Evolutionary conservation across 176 grass and related monocot species (phyloP), one percentile per base, ranked within the genome.

Genomic region (Aegilops speltoides): DNA sequence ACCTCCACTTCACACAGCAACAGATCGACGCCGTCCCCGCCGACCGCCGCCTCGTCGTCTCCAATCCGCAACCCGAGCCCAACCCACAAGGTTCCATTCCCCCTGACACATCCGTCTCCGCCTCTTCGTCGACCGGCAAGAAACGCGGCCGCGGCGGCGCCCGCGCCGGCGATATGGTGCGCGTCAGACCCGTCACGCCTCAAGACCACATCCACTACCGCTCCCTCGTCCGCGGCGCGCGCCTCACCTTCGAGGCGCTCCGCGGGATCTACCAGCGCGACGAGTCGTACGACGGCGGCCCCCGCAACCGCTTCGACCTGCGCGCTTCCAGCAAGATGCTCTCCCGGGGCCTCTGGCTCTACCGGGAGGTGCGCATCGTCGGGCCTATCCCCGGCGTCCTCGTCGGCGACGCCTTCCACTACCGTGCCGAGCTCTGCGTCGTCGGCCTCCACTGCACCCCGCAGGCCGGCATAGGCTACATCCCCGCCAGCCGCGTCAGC

Each of bases 381-480:
- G 96, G 96, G 12, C 0, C 84, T 56, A 81, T 98, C 37, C 96
- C 96, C 5, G 96, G 96, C 28, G 34, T 98, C 73, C 79, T 37
- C 23, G 80, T 94, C 74, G 96, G 93, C 20, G 96, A 98, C 48
- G 76, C 91, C 73, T 98, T 98, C 90, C 91, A 85, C 88, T 98
- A 95, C 90, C 93, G 96, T 11, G 94, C 88, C 64, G 96, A 98
- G 84, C 84, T 98, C 73, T 88, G 88, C 90, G 76, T 94, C 75
- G 52, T 98, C 73, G 96, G 96, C 24, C 79, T 98, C 88, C 96
- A 98, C 79, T 74, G 68, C 83, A 82, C 77, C n/a, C 85, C 88
- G 31, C 96, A 98, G 74, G 96, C 90, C 2, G 96, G 96, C 32
- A 98, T 98, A 61, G 82, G 57, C 77, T 98, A 84, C 72, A 87